Percentiles rank a stretch among this genome's conserved stretches.
phyloP scores from a whole-genome alignment of 2,329 filamentous ascomycete species.

The Hirsutella thompsonii region DNA sequence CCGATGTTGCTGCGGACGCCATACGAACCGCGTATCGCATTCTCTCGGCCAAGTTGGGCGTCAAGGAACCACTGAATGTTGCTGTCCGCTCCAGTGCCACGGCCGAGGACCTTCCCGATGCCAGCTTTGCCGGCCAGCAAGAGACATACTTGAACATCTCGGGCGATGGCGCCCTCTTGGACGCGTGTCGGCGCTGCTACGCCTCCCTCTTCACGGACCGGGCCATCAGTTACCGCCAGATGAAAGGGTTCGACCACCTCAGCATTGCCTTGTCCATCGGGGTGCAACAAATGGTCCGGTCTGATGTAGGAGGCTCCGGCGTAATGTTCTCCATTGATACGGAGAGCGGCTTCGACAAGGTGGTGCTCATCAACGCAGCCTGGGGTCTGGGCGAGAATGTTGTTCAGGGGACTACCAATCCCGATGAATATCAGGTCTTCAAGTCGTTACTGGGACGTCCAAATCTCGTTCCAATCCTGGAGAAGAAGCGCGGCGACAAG shows the following conservation, averaged over 20 bases:
- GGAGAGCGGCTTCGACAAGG: conserved; percentile 23
- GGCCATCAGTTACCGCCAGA: conserved; percentile 21
- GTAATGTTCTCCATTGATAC: conserved; percentile 28
- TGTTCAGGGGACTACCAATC: conserved; percentile 23
- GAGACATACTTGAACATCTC: conserved; percentile 23
- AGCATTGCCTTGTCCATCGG: conserved; percentile 15
- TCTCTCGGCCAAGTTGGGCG: conserved; percentile 10
- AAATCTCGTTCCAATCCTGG: conserved; percentile 16
- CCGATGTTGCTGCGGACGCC: conserved; percentile 12
- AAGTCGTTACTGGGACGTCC: conserved; percentile 17
- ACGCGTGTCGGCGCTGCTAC: conserved; percentile 22
- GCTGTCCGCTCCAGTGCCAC: conserved; percentile 25
- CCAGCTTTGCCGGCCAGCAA: conserved; percentile 24
- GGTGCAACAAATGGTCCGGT: conserved; percentile 18
- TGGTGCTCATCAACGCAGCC: conserved; percentile 15
- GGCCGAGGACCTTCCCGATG: conserved; percentile 24
- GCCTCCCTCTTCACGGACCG: conserved; percentile 24
- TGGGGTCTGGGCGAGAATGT: conserved; percentile 26
- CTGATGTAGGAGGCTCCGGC: conserved; percentile 19
- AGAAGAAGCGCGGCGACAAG: conserved; percentile 22
- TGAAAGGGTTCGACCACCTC: conserved; percentile 14
- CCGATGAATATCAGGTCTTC: conserved; percentile 25
- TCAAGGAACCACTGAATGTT: conserved; percentile 15
- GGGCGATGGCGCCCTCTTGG: conserved; percentile 15
- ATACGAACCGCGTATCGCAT: conserved; percentile 16